Percentiles rank a stretch among this genome's conserved stretches.
Evolutionary conservation across 352 stramenopile species (phyloP).

Genomic region (Pythium scleroteichum): DNA sequence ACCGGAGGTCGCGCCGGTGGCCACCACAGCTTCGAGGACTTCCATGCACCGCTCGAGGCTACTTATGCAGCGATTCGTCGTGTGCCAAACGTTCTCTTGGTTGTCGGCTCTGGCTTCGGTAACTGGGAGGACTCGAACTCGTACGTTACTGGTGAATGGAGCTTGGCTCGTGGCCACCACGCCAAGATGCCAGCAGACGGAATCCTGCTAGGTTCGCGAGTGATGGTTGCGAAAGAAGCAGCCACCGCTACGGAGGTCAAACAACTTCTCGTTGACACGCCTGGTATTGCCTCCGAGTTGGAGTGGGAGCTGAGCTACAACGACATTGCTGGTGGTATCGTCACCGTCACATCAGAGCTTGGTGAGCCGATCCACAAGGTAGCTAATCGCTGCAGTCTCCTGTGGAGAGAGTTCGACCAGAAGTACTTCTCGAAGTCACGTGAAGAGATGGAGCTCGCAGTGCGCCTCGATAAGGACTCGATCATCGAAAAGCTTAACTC

Average conservation of each 20-base stretch:
- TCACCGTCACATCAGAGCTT: constrained; percentile 84
- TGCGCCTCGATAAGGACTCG: constrained; percentile 69
- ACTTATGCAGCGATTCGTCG: constrained; percentile 80
- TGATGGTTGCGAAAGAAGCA: constrained; percentile 90
- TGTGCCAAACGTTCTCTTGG: constrained; percentile 79
- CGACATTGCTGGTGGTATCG: constrained; percentile 58
- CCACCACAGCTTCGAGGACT: constrained; percentile 90
- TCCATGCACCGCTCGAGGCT: constrained; percentile 72
- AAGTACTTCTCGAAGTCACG: constrained; percentile 84
- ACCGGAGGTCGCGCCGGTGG: constrained; percentile 82
- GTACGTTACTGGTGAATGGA: constrained; percentile 88
- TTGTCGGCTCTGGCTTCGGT: constrained; percentile 86
- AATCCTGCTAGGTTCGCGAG: constrained; percentile 80
- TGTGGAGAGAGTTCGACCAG: constrained; percentile 86
- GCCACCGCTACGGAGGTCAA: constrained; percentile 83
- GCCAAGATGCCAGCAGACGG: constrained; percentile 80
- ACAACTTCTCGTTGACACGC: constrained; percentile 77
- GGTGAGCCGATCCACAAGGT: constrained; percentile 88
- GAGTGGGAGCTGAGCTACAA: constrained; percentile 85
- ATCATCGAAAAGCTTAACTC: constrained; percentile 83
- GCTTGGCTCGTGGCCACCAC: constrained; percentile 42
- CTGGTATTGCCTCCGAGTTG: constrained; percentile 67
- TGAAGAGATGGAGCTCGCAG: constrained; percentile 64
- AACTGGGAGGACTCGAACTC: constrained; percentile 78
- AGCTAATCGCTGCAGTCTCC: constrained; percentile 66